Conservation (phyloP, 345 rosid species). For the Passiflora organensis region DNA sequence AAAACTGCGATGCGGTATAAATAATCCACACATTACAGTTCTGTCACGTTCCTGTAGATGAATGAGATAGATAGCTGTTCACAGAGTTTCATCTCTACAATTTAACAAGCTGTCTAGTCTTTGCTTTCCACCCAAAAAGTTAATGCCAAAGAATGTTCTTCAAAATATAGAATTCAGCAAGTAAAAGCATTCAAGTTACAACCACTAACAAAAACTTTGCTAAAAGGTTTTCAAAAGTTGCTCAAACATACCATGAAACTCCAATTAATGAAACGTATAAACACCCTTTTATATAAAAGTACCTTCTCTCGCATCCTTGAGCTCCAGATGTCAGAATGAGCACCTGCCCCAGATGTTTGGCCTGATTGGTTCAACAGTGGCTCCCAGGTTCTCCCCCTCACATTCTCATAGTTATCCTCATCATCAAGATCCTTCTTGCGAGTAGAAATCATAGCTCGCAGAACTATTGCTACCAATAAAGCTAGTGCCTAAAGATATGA, state of each 20-base stretch:
- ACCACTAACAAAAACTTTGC: neutral
- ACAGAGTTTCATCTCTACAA: too few relatives aligned
- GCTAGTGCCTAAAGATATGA: conserved; percentile 50
- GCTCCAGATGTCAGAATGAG: conserved; percentile 58
- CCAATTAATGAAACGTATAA: neutral
- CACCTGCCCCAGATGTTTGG: conserved; percentile 51
- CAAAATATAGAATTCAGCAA: neutral
- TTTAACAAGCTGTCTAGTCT: neutral
- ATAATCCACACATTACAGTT: too few relatives aligned
- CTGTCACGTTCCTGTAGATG: too few relatives aligned
- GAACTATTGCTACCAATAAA: conserved; percentile 58
- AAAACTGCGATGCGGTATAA: too few relatives aligned
- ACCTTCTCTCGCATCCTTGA: conserved; percentile 84
- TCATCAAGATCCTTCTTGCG: conserved; percentile 34
- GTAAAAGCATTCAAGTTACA: neutral
- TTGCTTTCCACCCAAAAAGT: neutral
- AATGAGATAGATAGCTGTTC: too few relatives aligned
- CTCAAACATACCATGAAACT: neutral
- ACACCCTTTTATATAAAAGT: conserved; percentile 8
- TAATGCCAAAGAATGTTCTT: neutral
- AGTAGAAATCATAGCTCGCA: conserved; percentile 67
- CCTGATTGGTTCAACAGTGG: conserved; percentile 67
- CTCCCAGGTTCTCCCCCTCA: conserved; percentile 52
- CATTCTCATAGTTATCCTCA: conserved; percentile 62
- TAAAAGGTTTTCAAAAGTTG: neutral